These are phyloP conservation scores for Moesziomyces parantarcticus DNA, from an alignment of 1,284 basidiomycete species.

Conservation along the genomic window DNA sequence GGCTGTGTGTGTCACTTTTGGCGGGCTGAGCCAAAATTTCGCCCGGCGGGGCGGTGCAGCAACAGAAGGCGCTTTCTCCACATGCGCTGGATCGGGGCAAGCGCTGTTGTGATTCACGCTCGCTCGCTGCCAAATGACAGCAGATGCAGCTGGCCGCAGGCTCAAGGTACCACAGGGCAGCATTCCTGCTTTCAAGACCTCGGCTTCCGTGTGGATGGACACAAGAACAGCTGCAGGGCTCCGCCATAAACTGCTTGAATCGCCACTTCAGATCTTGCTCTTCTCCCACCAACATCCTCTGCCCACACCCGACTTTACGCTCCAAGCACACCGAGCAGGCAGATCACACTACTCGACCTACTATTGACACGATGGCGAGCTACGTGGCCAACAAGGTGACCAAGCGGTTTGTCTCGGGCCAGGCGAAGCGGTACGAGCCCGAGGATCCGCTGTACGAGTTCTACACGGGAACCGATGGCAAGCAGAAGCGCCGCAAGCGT, in stretches of 20 bases:
- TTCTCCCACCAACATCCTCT: neutral
- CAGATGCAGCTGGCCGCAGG: neutral
- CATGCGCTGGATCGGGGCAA: neutral
- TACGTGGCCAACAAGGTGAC: slow-evolving; percentile 53
- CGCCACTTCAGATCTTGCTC: neutral
- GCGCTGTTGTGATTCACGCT: neutral
- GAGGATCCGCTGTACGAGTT: slow-evolving; percentile 82
- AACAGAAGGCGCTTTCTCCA: neutral
- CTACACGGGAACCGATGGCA: slow-evolving; percentile 77
- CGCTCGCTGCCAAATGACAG: neutral
- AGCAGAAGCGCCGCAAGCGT: slow-evolving; percentile 76
- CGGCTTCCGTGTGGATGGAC: too few species aligned
- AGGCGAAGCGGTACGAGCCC: slow-evolving; percentile 59
- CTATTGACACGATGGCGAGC: slow-evolving; percentile 34
- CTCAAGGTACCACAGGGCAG: neutral
- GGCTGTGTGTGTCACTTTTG: neutral
- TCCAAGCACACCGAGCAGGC: neutral
- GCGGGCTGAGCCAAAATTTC: too few species aligned
- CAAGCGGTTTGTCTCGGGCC: slow-evolving; percentile 40
- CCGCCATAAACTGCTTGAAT: neutral
- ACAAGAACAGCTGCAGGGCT: neutral
- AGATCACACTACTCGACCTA: too few species aligned
- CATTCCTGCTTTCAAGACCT: neutral
- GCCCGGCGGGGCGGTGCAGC: too few species aligned
- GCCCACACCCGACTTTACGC: neutral